These are phyloP conservation scores for Ustilago hordei DNA, from an alignment of 1,284 basidiomycete genomes.

Conservation along the genomic window DNA sequence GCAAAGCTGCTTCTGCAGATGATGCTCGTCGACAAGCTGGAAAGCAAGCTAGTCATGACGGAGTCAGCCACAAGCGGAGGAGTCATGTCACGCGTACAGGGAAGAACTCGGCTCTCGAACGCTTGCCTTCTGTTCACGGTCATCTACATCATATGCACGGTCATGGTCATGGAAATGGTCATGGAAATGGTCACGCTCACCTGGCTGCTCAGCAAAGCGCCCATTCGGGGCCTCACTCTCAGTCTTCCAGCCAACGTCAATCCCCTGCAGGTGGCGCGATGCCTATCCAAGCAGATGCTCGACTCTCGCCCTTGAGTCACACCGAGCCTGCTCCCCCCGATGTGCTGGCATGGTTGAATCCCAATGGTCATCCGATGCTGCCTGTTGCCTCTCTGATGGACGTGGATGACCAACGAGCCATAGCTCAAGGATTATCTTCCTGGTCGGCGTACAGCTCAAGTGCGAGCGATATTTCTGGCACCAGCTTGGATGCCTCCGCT, in stretches of 20 bases:
- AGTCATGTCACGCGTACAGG: slow-evolving; percentile 47
- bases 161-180: slow-evolving; percentile 22
- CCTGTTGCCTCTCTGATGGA: slow-evolving; percentile 30
- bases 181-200: slow-evolving; percentile 22
- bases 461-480: slow-evolving; percentile 33
- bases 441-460: slow-evolving; percentile 47
- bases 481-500: slow-evolving; percentile 11
- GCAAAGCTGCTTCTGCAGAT: slow-evolving; percentile 51
- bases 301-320: slow-evolving; percentile 30
- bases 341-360: slow-evolving; percentile 45
- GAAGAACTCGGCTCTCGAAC: slow-evolving; percentile 49
- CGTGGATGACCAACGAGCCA: slow-evolving; percentile 26
- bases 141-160: slow-evolving; percentile 43
- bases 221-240: slow-evolving; percentile 38
- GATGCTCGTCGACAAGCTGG: slow-evolving; percentile 52
- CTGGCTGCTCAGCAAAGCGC: slow-evolving; percentile 11
- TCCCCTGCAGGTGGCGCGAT: slow-evolving; percentile 37
- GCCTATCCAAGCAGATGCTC: slow-evolving; percentile 25
- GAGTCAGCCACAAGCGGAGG: slow-evolving; percentile 41
- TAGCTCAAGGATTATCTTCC: slow-evolving; percentile 13
- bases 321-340: slow-evolving; percentile 21
- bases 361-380: slow-evolving; percentile 18
- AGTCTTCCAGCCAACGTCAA: slow-evolving; percentile 42
- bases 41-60: slow-evolving; percentile 36
- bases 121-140: slow-evolving; percentile 47